A percentile compares a stretch with the other conserved stretches of the same genome.
phyloP scores from a whole-genome alignment of 495 filamentous ascomycete species.

The Geoglossum glabrum region DNA sequence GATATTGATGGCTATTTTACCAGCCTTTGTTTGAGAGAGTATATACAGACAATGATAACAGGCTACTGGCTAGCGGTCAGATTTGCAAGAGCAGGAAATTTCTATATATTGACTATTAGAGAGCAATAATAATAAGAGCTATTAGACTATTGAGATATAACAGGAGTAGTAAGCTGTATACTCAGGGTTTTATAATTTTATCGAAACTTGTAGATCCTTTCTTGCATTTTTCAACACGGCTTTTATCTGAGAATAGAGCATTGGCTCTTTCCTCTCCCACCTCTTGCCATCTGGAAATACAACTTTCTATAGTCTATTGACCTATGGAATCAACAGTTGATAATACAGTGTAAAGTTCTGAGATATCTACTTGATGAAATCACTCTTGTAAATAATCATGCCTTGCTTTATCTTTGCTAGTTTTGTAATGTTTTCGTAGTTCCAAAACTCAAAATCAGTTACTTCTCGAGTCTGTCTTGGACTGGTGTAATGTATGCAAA shows the following conservation, averaged over 20 bases:
- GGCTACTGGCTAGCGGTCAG: background rate
- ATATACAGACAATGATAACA: too few species aligned
- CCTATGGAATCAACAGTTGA: constrained; percentile 14
- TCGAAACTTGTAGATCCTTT: background rate
- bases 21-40: background rate
- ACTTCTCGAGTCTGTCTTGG: background rate
- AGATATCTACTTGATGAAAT: constrained; percentile 6
- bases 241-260: background rate
- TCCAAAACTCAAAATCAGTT: constrained; percentile 10
- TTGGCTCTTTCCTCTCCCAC: constrained; percentile 8
- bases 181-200: too few species aligned
- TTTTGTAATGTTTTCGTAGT: constrained; percentile 9
- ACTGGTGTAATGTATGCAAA: constrained; percentile 6
- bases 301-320: constrained; percentile 14
- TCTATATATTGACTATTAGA: background rate
- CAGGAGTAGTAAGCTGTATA: too few species aligned
- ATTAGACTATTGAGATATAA: background rate
- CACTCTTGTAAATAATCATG: constrained; percentile 3
- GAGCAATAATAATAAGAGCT: background rate
- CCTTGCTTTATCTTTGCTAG: constrained; percentile 9
- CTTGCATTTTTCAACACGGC: background rate
- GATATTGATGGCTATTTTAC: background rate
- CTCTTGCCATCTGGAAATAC: constrained; percentile 17
- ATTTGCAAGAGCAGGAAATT: background rate
- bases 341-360: constrained; percentile 10